Conservation (phyloP, 2,329 filamentous ascomycete genomes). For the Lecanosticta acicola region DNA sequence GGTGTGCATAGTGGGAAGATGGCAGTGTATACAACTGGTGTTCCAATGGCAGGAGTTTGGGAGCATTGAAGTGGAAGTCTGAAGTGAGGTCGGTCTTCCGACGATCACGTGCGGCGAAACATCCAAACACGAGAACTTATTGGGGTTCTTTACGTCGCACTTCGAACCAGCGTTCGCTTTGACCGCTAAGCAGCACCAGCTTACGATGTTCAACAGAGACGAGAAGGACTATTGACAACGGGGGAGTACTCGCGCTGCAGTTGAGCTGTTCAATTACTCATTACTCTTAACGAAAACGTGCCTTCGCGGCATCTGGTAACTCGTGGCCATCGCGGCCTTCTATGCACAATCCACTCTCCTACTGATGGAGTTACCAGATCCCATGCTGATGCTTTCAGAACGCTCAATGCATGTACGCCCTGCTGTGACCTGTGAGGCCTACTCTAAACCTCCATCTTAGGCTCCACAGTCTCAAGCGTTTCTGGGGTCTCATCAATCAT, state of each 20-base stretch:
- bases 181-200: too few species aligned
- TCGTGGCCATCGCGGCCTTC: neutral
- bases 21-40: neutral
- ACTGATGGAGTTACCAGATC: neutral
- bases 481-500: slow-evolving; percentile 4
- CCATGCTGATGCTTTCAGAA: neutral
- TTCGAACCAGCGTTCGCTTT: too few species aligned
- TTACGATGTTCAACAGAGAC: too few species aligned
- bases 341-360: neutral
- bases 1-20: neutral
- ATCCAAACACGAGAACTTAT: too few species aligned
- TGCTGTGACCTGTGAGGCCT: neutral
- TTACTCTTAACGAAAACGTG: too few species aligned
- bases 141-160: too few species aligned
- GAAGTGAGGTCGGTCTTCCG: neutral
- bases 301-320: neutral
- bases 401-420: neutral
- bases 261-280: too few species aligned
- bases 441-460: slow-evolving; percentile 3
- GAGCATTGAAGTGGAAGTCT: neutral
- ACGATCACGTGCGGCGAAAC: neutral
- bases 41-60: neutral
- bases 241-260: too few species aligned
- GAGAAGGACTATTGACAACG: too few species aligned
- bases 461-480: slow-evolving; percentile 3